phyloP scores from a whole-genome alignment of 768 basidiomycete species.

The Lyophyllum atratum region DNA sequence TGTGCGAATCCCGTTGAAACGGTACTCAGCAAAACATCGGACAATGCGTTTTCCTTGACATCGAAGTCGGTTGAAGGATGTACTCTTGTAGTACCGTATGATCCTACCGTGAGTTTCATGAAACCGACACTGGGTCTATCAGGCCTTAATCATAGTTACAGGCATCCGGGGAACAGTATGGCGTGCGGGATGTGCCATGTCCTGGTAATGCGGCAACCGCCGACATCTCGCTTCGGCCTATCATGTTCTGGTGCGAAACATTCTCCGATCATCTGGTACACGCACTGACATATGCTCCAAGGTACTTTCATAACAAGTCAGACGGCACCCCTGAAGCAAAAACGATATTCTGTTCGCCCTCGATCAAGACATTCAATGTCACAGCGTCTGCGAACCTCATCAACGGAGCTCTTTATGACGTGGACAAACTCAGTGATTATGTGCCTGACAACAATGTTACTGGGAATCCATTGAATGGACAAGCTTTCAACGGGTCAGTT shows the following conservation, averaged over 20 bases:
- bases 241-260: constrained; percentile 62
- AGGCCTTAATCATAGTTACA: constrained; percentile 11
- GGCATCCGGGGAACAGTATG: constrained; percentile 49
- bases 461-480: constrained; percentile 42
- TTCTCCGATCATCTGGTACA: neutral
- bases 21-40: constrained; percentile 16
- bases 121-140: neutral
- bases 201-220: constrained; percentile 30
- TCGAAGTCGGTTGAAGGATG: constrained; percentile 56
- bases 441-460: constrained; percentile 52
- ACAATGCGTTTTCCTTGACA: constrained; percentile 35
- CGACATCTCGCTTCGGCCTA: constrained; percentile 45
- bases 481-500: constrained; percentile 60
- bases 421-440: constrained; percentile 30
- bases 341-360: constrained; percentile 60
- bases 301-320: constrained; percentile 41
- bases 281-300: constrained; percentile 10
- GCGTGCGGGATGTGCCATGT: constrained; percentile 41
- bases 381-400: constrained; percentile 44
- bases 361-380: constrained; percentile 45
- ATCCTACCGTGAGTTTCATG: constrained; percentile 30
- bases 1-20: constrained; percentile 43
- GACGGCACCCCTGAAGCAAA: constrained; percentile 40
- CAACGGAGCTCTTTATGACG: constrained; percentile 40
- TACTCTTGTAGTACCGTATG: constrained; percentile 34